Evolutionary conservation across 768 basidiomycete genomes (phyloP), one percentile per base, ranked within the genome.

Genomic region (Hypholoma sublateritium): DNA sequence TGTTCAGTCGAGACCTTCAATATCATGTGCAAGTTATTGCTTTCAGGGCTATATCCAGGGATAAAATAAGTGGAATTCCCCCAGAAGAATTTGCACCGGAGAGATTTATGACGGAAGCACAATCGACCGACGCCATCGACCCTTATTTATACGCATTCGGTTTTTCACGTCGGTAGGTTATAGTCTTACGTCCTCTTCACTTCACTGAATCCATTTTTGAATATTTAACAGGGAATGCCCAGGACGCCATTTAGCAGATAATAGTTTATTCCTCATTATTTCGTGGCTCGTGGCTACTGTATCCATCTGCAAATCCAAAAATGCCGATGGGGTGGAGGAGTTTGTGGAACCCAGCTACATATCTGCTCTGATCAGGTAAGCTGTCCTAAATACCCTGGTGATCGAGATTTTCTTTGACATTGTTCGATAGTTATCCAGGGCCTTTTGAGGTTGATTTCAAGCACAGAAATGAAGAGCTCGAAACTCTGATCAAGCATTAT

Each of bases 171-270:
- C 39, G 39, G 39, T 41, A 17, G 39, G 39, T 41, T 16, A 13
- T 13, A 17, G 13, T 41, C 17, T 41, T 14, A 41, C 16, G 12
- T 17, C n/a, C 37, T 39, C 4, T 4, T 14, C 39, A 17, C 39
- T 41, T 41, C 13, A 16, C 5, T 41, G 8, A 41, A 41, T 41
- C 39, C 28, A 32, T 32, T 32, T 32, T 32, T 9, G 5, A 32
- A 32, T 9, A 32, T 6, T 7, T 32, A 32, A 22, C 3, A 50
- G 49, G 5, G 28, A 19, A 32, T 80, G 79, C 56, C 78, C 79
- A 1, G 79, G 79, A 3, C 67, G 76, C 6, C 71, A 69, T 45
- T 68, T 78, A 59, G 76, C 74, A 11, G 70, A 76, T 35, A 71
- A 69, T 2, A 70, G 72, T 36, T 55, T 80, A 1, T 79, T 71